Base-by-base conservation (phyloP, 306 rosid species). In the Rosa persica region DNA sequence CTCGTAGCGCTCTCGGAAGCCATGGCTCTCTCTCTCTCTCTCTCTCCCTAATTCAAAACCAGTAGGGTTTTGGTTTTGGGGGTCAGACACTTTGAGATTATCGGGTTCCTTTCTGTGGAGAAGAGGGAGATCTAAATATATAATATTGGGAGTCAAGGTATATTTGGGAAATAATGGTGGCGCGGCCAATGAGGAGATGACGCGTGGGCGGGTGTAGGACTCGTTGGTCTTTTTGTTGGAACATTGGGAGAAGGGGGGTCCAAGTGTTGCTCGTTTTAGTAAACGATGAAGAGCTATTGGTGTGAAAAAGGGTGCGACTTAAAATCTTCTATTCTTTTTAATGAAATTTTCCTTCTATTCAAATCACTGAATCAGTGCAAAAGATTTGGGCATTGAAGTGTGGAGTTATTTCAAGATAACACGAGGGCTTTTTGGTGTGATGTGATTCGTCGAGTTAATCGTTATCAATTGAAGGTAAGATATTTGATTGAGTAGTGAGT, bases 1-100 rank as follows among this genome's bases (percentile, higher is more conserved):
- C 92, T 86, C 68, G 92, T 67, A 80, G 79, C 86, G 62, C 52
- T 79, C 12, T 91, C 97, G 19, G 85, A 48, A 55, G 96, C 94
- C 98, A 93, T 93, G 79, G 80, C 72, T 5, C 23, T 19, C 13
- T 8, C 11, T 46, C 16, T 47, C 58, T 52, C 9, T 20, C 8
- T 51, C 57, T 51, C 22, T 16, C 80, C 76, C 67, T 52, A 43
- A 84, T 58, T 74, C 36, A 30, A 30, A 30, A 30, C 36, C 83
- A 44, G 78, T 89, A 87, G 92, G 96, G 89, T 89, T 90, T 87
- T 11, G 89, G 78, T 78, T 82, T 82, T 39, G 78, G 72, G 76
- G 71, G 40, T n/a, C 47, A 8, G 52, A 34, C 4, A 5, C 48
- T n/a, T 69, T 81, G 75, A 3, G 74, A 78, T 78, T 65, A 79